phyloP scores from a whole-genome alignment of 108 stramenopile genomes.

The Cyclotella atomus region DNA sequence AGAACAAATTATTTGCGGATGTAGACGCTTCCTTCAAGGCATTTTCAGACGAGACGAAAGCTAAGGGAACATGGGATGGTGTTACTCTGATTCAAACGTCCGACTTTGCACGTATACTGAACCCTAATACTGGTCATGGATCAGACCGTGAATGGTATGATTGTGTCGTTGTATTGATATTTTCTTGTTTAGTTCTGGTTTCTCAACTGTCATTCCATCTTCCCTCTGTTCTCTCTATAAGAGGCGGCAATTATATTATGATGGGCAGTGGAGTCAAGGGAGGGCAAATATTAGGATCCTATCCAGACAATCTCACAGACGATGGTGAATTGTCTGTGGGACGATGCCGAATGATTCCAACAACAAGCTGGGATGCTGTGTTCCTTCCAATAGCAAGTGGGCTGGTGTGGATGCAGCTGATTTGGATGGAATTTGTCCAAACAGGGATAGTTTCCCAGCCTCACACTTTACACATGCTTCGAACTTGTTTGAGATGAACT shows the following conservation, averaged over 20 bases:
- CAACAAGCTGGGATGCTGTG: slow-evolving; percentile 51
- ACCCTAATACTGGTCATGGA: slow-evolving; percentile 51
- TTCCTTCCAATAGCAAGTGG: slow-evolving; percentile 58
- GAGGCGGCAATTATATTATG: slow-evolving; percentile 59
- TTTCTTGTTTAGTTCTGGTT: background rate
- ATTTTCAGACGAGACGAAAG: slow-evolving; percentile 66
- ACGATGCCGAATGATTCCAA: slow-evolving; percentile 58
- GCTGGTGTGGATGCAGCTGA: slow-evolving; percentile 29
- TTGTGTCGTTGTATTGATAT: background rate
- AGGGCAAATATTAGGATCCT: slow-evolving; percentile 48
- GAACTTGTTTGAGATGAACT: slow-evolving; percentile 34
- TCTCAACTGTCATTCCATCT: background rate
- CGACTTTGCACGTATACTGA: slow-evolving; percentile 70
- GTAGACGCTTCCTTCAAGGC: slow-evolving; percentile 53
- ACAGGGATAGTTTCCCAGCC: slow-evolving; percentile 33
- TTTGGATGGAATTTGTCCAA: slow-evolving; percentile 36
- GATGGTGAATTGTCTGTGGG: slow-evolving; percentile 35
- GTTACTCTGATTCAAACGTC: slow-evolving; percentile 66
- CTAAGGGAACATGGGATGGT: slow-evolving; percentile 56
- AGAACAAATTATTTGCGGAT: slow-evolving; percentile 34
- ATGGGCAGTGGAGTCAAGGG: slow-evolving; percentile 52
- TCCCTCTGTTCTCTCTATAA: background rate
- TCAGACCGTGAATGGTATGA: slow-evolving; percentile 57
- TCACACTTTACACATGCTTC: slow-evolving; percentile 22
- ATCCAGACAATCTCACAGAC: slow-evolving; percentile 38